Conservation (phyloP, 1,139 yeast genomes). For the Nadsonia starkeyi-henricii region DNA sequence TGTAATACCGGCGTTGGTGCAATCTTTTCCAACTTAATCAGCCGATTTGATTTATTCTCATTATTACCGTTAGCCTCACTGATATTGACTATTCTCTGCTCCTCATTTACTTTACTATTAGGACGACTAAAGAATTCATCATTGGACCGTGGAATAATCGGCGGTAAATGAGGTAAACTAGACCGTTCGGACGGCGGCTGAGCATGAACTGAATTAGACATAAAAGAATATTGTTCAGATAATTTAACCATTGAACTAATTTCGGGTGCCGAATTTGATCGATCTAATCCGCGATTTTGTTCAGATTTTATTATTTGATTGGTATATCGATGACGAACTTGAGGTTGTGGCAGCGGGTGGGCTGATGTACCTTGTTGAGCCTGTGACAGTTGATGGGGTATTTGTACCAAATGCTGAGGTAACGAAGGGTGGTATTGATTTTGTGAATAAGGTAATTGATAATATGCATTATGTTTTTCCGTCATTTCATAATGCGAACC, state of each 20-base stretch:
- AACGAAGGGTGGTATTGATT: slow-evolving; percentile 3
- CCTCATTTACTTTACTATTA: neutral
- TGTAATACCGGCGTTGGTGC: no score
- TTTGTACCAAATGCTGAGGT: neutral
- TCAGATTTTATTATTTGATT: neutral
- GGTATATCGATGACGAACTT: neutral
- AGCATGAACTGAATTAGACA: neutral
- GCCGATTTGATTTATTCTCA: no score
- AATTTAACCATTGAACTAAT: slow-evolving; percentile 1
- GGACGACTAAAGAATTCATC: neutral
- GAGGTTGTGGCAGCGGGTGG: slow-evolving; percentile 6
- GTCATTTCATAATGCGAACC: neutral
- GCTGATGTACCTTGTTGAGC: slow-evolving; percentile 6
- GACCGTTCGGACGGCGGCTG: neutral
- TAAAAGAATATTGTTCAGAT: slow-evolving; percentile 4
- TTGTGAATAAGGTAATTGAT: slow-evolving; percentile 3
- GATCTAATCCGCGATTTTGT: slow-evolving; percentile 1
- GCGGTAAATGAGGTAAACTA: neutral
- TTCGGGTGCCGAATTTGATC: neutral
- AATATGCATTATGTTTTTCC: slow-evolving; percentile 2
- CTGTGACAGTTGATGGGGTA: slow-evolving; percentile 3
- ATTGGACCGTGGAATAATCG: neutral
- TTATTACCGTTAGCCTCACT: no score
- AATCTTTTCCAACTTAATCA: no score
- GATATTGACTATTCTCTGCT: no score